Evolutionary conservation across 148 eudicot genomes (phyloP), one percentile per base, ranked within the genome.

Genomic region (Chenopodium suecicum): DNA sequence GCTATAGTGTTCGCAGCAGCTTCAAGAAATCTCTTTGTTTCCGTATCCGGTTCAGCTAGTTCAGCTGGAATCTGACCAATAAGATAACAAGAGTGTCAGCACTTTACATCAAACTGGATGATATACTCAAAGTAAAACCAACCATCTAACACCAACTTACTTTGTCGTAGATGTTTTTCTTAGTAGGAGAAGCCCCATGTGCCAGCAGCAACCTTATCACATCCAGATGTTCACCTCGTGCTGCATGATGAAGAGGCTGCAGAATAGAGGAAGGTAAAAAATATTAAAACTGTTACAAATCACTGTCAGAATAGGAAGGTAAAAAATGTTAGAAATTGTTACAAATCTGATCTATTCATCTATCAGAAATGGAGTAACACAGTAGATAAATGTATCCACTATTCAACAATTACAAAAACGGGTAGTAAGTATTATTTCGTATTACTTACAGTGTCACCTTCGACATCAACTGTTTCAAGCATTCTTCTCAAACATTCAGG

Each of bases 161-260:
- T 94, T 93, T 91, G 72, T 89, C 94, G 82, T 88, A 93, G 11
- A 80, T 62, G 82, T 95, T 95, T 78, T 86, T 87, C 85, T 64
- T 89, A 10, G 90, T 79, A 77, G 91, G 89, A 79, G 91, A 88
- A 63, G 99, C 92, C 29, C 97, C 98, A 80, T 87, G 82, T n/a
- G 88, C 88, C 78, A 95, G 81, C 85, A 95, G 84, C 86, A 94
- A 82, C 83, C 88, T 85, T 32, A 95, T 83, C 34, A 86, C 88
- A 76, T 90, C 83, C 71, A 80, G 83, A 81, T 94, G 94, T 80
- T 95, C 99, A 62, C 99, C 98, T 85, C 97, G 89, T 25, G 98
- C 93, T 23, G 99, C 99, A 83, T 95, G 98, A 90, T 95, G 99
- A 86, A 95, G 99, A 80, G 99, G 99, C 99, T 95, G 82, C 52